These are phyloP conservation scores for Fusarium fracticaudum DNA, from an alignment of 2,329 filamentous ascomycete species.

Conservation along the genomic window DNA sequence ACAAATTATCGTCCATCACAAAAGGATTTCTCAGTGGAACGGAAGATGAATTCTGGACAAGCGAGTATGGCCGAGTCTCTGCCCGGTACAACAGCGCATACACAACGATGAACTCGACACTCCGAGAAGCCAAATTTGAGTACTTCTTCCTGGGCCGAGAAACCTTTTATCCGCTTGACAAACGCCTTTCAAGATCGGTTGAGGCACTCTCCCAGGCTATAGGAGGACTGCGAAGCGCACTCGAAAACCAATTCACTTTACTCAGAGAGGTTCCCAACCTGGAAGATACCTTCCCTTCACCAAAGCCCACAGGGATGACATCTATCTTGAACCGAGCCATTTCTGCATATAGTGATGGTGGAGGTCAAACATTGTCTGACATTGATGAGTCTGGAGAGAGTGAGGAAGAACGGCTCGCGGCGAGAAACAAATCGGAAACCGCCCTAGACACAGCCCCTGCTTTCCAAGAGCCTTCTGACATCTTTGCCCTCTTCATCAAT, in stretches of 20 bases:
- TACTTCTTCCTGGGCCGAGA: conserved; percentile 86
- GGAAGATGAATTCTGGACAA: conserved; percentile 77
- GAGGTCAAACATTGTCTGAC: conserved; percentile 62
- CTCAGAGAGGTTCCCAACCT: conserved; percentile 68
- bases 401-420: conserved; percentile 54
- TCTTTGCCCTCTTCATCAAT: conserved; percentile 90
- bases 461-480: conserved; percentile 76
- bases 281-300: conserved; percentile 23
- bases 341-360: conserved; percentile 51
- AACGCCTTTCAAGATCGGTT: conserved; percentile 82
- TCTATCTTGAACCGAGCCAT: conserved; percentile 42
- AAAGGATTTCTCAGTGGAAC: conserved; percentile 84
- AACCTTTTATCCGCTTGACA: conserved; percentile 80
- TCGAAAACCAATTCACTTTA: conserved; percentile 87
- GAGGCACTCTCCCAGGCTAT: conserved; percentile 88
- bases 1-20: conserved; percentile 84
- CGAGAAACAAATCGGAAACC: conserved; percentile 44
- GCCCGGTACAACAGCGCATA: conserved; percentile 74
- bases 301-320: conserved; percentile 34
- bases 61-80: conserved; percentile 70
- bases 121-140: conserved; percentile 89
- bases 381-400: conserved; percentile 73
- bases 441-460: conserved; percentile 45
- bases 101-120: conserved; percentile 75
- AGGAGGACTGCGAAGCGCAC: conserved; percentile 88